Percentiles rank a stretch among this genome's conserved stretches.
Conservation (phyloP, 2,329 filamentous ascomycete genomes). For the Fusarium udum region DNA sequence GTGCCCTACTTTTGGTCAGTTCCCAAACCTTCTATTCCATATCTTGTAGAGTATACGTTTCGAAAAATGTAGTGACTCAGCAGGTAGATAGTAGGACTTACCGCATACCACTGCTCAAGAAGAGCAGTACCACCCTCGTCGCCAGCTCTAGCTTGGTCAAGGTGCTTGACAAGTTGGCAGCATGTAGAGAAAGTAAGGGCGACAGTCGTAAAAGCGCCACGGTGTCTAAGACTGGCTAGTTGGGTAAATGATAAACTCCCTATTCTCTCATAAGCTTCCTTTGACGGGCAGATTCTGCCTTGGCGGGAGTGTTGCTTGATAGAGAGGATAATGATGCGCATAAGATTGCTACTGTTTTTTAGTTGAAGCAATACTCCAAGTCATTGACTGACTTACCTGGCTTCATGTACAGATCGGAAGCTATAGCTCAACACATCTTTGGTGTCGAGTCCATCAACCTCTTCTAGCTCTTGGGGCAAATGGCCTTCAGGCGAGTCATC, state of each 20-base stretch:
- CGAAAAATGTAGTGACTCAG: no score
- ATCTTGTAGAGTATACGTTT: background rate
- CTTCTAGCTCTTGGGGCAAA: constrained; percentile 78
- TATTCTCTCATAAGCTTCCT: constrained; percentile 69
- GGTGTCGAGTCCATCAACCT: constrained; percentile 75
- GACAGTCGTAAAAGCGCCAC: constrained; percentile 93
- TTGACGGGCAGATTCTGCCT: constrained; percentile 58
- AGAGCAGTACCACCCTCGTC: constrained; percentile 52
- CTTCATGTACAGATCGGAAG: constrained; percentile 94
- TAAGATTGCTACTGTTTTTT: constrained; percentile 67
- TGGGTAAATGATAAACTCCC: constrained; percentile 84
- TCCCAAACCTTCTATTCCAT: background rate
- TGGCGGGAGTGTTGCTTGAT: constrained; percentile 57
- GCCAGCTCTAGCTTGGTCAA: constrained; percentile 45
- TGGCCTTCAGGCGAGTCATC: constrained; percentile 95
- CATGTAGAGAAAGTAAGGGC: constrained; percentile 86
- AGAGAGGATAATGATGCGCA: constrained; percentile 69
- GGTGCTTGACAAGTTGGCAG: constrained; percentile 71
- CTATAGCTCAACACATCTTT: constrained; percentile 95
- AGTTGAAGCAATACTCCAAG: background rate
- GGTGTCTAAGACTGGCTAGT: constrained; percentile 82
- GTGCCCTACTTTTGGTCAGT: constrained; percentile 59
- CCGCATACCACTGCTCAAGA: constrained; percentile 76
- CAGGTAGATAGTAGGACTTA: constrained; percentile 44
- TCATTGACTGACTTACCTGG: constrained; percentile 67